Conservation (phyloP, 176 grass and related monocot species). For the Cenchrus americanus region DNA sequence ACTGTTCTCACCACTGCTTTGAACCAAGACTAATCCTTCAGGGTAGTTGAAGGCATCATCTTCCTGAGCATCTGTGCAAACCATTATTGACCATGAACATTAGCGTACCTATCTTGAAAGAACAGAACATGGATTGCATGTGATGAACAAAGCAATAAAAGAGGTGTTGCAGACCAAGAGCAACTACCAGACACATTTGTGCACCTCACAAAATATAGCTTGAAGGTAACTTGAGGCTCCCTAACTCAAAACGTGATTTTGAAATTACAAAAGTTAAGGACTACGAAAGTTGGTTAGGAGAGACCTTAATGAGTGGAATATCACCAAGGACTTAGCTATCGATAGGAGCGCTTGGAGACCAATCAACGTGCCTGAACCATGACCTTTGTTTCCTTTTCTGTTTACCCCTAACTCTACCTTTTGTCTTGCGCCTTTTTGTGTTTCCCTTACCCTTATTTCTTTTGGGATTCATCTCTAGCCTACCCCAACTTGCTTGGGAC, state of each 20-base stretch:
- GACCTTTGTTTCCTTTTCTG: too few relatives aligned
- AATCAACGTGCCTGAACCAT: too few relatives aligned
- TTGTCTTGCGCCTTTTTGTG: too few relatives aligned
- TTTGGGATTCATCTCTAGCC: too few relatives aligned
- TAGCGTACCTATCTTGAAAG: background rate
- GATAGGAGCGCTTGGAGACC: too few relatives aligned
- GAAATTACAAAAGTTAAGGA: background rate
- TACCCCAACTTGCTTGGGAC: too few relatives aligned
- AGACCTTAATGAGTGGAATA: too few relatives aligned
- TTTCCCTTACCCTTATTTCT: too few relatives aligned
- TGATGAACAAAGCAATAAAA: background rate
- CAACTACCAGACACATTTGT: constrained; percentile 2
- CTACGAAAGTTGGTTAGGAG: background rate
- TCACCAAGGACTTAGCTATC: too few relatives aligned
- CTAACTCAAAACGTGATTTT: background rate
- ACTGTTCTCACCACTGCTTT: constrained; percentile 77
- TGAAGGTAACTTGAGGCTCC: constrained; percentile 2
- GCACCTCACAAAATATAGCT: background rate
- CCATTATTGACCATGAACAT: constrained; percentile 18
- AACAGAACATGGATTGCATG: background rate
- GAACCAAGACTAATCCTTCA: constrained; percentile 81
- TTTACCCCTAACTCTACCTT: too few relatives aligned
- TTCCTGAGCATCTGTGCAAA: constrained; percentile 75
- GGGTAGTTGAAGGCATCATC: constrained; percentile 76
- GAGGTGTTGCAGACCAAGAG: background rate